These are phyloP conservation scores for Metarhizium album DNA, from an alignment of 2,329 filamentous ascomycete genomes.

Conservation along the genomic window DNA sequence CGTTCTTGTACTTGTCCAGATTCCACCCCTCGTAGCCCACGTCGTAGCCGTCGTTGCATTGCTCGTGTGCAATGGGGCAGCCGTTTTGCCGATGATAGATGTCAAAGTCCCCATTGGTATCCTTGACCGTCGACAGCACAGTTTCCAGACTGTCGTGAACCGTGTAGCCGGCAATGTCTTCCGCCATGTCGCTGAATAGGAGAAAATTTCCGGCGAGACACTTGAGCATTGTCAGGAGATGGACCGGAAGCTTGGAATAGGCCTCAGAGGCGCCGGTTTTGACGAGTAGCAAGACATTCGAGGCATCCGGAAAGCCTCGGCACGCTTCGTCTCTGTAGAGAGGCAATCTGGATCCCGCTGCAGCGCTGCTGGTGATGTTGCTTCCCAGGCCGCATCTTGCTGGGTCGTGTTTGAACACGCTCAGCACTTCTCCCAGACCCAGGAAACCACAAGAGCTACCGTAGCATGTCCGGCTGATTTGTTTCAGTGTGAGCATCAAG, in stretches of 20 bases:
- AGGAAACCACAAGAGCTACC: conserved; percentile 14
- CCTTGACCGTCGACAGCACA: conserved; percentile 30
- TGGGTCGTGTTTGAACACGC: neutral
- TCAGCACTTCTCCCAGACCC: neutral
- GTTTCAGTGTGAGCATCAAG: conserved; percentile 22
- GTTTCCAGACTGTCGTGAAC: conserved; percentile 35
- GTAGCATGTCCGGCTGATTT: conserved; percentile 19
- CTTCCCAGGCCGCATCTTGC: neutral
- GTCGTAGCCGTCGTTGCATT: conserved; percentile 25
- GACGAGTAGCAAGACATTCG: conserved; percentile 38
- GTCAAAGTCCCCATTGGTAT: conserved; percentile 38
- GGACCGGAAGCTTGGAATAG: conserved; percentile 40
- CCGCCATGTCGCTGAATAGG: conserved; percentile 47
- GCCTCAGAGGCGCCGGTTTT: conserved; percentile 48
- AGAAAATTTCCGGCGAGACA: conserved; percentile 39
- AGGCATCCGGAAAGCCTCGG: conserved; percentile 31
- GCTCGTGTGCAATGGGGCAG: conserved; percentile 33
- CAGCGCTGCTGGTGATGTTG: neutral
- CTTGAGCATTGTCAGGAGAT: conserved; percentile 40
- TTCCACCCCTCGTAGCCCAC: conserved; percentile 31
- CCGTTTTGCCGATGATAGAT: conserved; percentile 33
- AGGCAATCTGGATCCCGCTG: neutral
- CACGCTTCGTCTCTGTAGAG: conserved; percentile 13
- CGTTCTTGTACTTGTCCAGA: conserved; percentile 52
- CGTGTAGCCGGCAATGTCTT: conserved; percentile 31